A percentile compares a stretch with the other conserved stretches of the same genome.
These are phyloP conservation scores for Lactarius psammicola DNA, from an alignment of 768 basidiomycete species.

Conservation along the genomic window DNA sequence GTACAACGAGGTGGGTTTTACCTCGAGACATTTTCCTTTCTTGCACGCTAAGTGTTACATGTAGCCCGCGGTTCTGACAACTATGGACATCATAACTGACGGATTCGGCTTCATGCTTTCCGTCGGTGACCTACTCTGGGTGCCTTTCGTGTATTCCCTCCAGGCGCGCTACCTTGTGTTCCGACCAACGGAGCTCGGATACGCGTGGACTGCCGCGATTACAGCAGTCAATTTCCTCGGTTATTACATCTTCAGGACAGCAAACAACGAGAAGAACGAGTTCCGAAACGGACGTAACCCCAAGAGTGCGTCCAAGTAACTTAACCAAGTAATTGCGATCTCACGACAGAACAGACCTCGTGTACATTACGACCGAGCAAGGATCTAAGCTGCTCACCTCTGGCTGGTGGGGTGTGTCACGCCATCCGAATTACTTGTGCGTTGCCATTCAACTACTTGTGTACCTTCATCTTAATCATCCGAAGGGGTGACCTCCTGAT, in stretches of 20 bases:
- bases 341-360: slow-evolving; percentile 52
- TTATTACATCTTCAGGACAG: slow-evolving; percentile 85
- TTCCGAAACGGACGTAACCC: slow-evolving; percentile 93
- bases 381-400: slow-evolving; percentile 91
- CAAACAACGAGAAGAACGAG: slow-evolving; percentile 94
- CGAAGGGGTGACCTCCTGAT: slow-evolving; percentile 81
- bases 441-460: slow-evolving; percentile 29
- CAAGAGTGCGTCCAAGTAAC: slow-evolving; percentile 57
- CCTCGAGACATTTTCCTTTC: neutral
- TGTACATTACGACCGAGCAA: slow-evolving; percentile 73
- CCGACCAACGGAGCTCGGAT: slow-evolving; percentile 75
- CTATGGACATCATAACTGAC: slow-evolving; percentile 97
- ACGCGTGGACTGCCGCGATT: slow-evolving; percentile 53
- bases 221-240: slow-evolving; percentile 66
- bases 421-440: slow-evolving; percentile 90
- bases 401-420: slow-evolving; percentile 96
- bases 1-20: slow-evolving; percentile 76
- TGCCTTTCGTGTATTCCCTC: slow-evolving; percentile 91
- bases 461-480: neutral
- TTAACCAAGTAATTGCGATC: neutral
- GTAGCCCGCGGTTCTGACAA: slow-evolving; percentile 85
- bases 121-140: slow-evolving; percentile 89
- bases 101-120: slow-evolving; percentile 99
- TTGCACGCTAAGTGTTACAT: neutral
- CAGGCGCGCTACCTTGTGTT: slow-evolving; percentile 97